phyloP scores from a whole-genome alignment of 495 filamentous ascomycete genomes.

The Daldinia decipiens region DNA sequence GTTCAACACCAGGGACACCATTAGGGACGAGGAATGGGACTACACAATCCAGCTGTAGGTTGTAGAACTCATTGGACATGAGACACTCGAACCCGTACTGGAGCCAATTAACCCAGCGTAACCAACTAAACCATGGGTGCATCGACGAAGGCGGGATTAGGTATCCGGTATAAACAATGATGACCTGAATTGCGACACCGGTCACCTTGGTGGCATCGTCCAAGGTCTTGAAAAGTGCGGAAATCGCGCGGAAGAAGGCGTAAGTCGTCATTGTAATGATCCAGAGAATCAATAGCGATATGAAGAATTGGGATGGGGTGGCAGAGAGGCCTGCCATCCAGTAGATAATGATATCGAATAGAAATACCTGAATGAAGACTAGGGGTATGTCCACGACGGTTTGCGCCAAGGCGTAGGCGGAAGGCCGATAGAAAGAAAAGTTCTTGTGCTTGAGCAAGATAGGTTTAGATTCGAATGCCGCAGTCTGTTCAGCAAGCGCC shows the following conservation, averaged over 20 bases:
- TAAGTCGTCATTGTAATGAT: conserved; percentile 78
- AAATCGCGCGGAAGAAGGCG: conserved; percentile 80
- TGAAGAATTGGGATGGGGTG: conserved; percentile 85
- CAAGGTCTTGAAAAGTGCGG: conserved; percentile 60
- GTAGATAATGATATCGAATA: conserved; percentile 82
- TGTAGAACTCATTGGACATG: conserved; percentile 78
- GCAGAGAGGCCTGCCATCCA: conserved; percentile 76
- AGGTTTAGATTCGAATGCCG: conserved; percentile 73
- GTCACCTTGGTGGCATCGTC: conserved; percentile 76
- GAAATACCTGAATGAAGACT: conserved; percentile 71
- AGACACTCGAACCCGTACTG: conserved; percentile 71
- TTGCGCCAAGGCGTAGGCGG: conserved; percentile 80
- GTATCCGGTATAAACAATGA: conserved; percentile 82
- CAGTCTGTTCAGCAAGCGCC: conserved; percentile 78
- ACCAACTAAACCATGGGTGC: conserved; percentile 67
- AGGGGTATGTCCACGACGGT: conserved; percentile 80
- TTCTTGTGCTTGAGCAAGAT: conserved; percentile 85
- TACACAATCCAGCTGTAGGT: conserved; percentile 57
- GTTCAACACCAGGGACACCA: conserved; percentile 30
- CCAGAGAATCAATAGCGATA: conserved; percentile 70
- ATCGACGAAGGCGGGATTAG: conserved; percentile 76
- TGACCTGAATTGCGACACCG: conserved; percentile 71
- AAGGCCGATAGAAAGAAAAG: conserved; percentile 85
- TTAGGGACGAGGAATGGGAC: conserved; percentile 56
- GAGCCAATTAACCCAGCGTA: conserved; percentile 43